Base-by-base conservation (phyloP, 1,139 yeast genomes). In the Saccharomyces hybrid region DNA sequence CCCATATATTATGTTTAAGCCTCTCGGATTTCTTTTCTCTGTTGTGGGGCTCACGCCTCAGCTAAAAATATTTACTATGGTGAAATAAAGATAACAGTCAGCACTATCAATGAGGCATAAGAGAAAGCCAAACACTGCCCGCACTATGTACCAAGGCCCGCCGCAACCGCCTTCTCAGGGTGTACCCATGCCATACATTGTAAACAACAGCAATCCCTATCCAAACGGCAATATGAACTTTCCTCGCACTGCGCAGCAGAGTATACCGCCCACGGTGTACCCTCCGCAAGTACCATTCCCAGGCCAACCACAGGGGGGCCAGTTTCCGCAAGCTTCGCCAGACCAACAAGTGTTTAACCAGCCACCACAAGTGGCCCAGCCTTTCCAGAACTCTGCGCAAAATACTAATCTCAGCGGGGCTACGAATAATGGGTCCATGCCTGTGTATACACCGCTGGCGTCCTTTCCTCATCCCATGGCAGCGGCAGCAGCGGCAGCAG, bases 401-500 rank as follows among this genome's bases (percentile, higher is more conserved):
- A 25, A 25, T 47, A 7, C n/a, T n/a, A 47, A 16, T 9, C 13
- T 14, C 5, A 1, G 14, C 13, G 49, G 41, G 7, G 14, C 16
- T 29, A 23, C 49, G 19, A 47, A 31, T 25, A 47, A 16, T 8
- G 42, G 42, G 26, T 0, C 16, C 16, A 31, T 31, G 0, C 49
- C 41, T 1, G 28, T 27, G 38, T 28, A 16, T 28, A 28, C 32
- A 28, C 49, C 49, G 23, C 11, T 16, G 27, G 23, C 49, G 2
- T 25, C 49, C 14, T 11, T 47, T 1, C 49, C 42, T 23, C 25
- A 16, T 5, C 25, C 49, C 4, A 52, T 59, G 26, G 52, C 60
- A 27, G 54, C 63, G 58, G 49, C 62, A 19, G 19, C 19, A 19
- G 19, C 19, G 19, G 47, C 62, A 55, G 52, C 66, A 57, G 47